Conservation (phyloP, 2,329 filamentous ascomycete genomes). For the Epichloe coenophiala region DNA sequence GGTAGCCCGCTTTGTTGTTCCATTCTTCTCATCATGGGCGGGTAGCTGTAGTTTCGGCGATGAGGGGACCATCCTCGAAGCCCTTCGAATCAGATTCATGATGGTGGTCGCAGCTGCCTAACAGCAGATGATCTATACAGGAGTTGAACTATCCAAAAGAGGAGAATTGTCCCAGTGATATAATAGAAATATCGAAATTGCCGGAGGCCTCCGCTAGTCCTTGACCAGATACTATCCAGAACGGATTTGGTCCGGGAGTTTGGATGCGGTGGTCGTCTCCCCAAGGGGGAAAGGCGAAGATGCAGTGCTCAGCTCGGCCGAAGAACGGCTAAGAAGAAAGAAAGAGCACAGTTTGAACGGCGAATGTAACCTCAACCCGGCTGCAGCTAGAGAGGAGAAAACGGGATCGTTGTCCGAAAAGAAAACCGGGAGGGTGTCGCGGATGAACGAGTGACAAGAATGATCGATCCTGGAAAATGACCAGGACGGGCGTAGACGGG, state of each 20-base stretch:
- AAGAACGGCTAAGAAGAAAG: not conserved
- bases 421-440: not conserved
- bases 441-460: conserved; percentile 4
- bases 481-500: not conserved
- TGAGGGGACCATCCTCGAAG: conserved; percentile 34
- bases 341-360: not conserved
- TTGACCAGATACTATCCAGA: too few relatives aligned
- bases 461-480: not conserved
- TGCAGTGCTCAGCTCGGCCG: not conserved
- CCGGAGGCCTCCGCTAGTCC: not conserved
- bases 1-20: conserved; percentile 23
- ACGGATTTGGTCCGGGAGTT: not conserved
- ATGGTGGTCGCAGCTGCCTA: conserved; percentile 5
- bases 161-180: not conserved
- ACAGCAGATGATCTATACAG: not conserved
- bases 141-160: not conserved
- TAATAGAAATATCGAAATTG: not conserved
- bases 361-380: not conserved
- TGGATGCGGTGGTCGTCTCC: not conserved
- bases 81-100: conserved; percentile 48
- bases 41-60: conserved; percentile 29
- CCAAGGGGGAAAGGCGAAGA: not conserved
- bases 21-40: conserved; percentile 36
- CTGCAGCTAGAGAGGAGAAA: not conserved
- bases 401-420: not conserved